A percentile compares a stretch with the other conserved stretches of the same genome.
These are phyloP conservation scores for Malania oleifera DNA, from an alignment of 164 flowering plant species.

Conservation along the genomic window DNA sequence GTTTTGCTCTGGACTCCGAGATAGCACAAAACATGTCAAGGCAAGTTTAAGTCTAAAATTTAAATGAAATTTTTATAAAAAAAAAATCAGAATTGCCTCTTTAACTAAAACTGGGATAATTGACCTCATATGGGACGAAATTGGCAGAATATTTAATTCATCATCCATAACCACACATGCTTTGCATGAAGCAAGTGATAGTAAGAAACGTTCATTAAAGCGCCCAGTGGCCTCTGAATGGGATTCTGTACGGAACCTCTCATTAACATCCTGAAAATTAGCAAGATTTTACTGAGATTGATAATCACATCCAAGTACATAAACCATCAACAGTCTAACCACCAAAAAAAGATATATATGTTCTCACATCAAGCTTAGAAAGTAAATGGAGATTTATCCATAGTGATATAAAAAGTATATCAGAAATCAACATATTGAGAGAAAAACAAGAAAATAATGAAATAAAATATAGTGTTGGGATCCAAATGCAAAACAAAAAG, in stretches of 20 bases:
- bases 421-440: no score
- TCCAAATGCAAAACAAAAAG: no score
- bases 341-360: neutral
- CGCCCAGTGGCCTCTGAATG: constrained; percentile 78
- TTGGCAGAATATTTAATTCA: constrained; percentile 79
- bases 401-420: no score
- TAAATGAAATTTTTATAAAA: neutral
- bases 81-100: constrained; percentile 40
- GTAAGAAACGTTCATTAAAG: constrained; percentile 90
- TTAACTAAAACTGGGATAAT: constrained; percentile 46
- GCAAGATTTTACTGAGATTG: neutral
- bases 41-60: no score
- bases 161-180: constrained; percentile 92
- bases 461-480: no score
- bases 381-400: no score
- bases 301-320: neutral
- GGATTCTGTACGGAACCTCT: constrained; percentile 90
- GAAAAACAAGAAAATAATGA: no score
- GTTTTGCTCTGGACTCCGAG: no score
- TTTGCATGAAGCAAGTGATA: constrained; percentile 86
- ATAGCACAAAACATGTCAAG: no score
- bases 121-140: constrained; percentile 83
- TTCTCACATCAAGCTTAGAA: no score
- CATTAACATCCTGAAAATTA: constrained; percentile 88
- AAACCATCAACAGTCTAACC: neutral